These are phyloP conservation scores for Paralagenidium karlingii DNA, from an alignment of 352 stramenopile species.

Conservation along the genomic window DNA sequence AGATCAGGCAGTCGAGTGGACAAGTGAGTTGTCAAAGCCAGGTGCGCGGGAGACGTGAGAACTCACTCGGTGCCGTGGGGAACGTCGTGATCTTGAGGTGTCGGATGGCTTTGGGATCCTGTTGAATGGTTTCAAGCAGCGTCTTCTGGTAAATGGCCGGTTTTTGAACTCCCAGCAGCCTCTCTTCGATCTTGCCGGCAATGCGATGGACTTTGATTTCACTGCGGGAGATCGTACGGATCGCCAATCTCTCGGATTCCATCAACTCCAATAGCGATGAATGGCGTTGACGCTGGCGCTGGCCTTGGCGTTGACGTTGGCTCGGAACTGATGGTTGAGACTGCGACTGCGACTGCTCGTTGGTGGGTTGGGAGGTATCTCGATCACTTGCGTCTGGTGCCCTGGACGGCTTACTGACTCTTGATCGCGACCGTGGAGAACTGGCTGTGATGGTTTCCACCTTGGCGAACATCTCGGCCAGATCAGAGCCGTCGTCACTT, in stretches of 20 bases:
- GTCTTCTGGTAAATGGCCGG: constrained; percentile 39
- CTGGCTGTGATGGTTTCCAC: constrained; percentile 32
- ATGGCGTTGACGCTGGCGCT: background rate
- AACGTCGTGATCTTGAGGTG: constrained; percentile 36
- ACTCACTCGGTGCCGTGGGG: constrained; percentile 24
- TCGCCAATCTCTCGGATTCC: constrained; percentile 58
- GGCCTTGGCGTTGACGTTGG: constrained; percentile 1
- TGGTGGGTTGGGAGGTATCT: background rate
- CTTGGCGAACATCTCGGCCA: constrained; percentile 65
- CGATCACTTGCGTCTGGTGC: constrained; percentile 1
- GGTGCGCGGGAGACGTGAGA: too few species aligned
- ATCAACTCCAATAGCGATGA: constrained; percentile 15
- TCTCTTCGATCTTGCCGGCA: constrained; percentile 6
- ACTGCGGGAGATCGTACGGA: constrained; percentile 13
- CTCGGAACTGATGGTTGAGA: constrained; percentile 1
- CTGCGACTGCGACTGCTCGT: background rate
- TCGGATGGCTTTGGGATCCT: constrained; percentile 23
- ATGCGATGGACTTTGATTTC: constrained; percentile 4
- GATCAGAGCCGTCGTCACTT: constrained; percentile 26
- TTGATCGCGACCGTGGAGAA: constrained; percentile 6
- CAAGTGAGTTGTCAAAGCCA: too few species aligned
- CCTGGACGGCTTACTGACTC: constrained; percentile 4
- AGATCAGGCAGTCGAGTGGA: too few species aligned
- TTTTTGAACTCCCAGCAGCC: constrained; percentile 41
- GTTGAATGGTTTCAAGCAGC: constrained; percentile 29